Base-by-base conservation (phyloP, 139 green algal species). In the Ettlia oleoabundans region DNA sequence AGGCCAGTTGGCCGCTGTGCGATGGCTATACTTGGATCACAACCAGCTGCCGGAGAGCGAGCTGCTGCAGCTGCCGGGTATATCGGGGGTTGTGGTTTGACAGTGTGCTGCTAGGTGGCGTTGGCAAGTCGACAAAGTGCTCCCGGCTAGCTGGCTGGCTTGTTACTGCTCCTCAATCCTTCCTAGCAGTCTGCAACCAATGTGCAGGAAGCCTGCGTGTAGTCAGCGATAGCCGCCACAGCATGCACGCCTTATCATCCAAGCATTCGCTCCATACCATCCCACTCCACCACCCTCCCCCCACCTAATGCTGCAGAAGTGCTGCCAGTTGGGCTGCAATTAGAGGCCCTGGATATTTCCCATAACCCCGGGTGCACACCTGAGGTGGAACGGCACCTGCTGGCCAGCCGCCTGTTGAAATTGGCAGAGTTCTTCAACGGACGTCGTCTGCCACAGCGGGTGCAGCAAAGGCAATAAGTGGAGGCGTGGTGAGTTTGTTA, bases 31-130 rank as follows among this genome's bases (percentile, higher is more conserved):
- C 42, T 41, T 82, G 0, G 76, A 82, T 9, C 41, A 37, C 41
- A 82, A 82, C 42, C 24, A 51, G 4, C 62, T 82, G 41, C 26
- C 10, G 4, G 40, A 51, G 6, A 3, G 28, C 4, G 76, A 82
- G 62, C 76, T 82, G 62, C 76, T 73, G 24, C 61, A 40, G 41
- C 41, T 82, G 30, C 61, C 41, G 10, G 76, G 76, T 72, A 61
- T 19, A 19, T 3, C 68, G 15, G n/a, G 13, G 4, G 22, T 6
- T 38, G 26, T 38, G 4, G 26, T 9, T n/a, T n/a, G n/a, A n/a
- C n/a, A n/a, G n/a, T n/a, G n/a, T n/a, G n/a, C n/a, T n/a, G n/a
- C n/a, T n/a, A n/a, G n/a, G n/a, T n/a, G n/a, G n/a, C n/a, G n/a
- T n/a, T n/a, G n/a, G n/a, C n/a, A n/a, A n/a, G n/a, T n/a, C n/a